Conservation (phyloP, 139 green algal species). For the Chlorella sp. region DNA sequence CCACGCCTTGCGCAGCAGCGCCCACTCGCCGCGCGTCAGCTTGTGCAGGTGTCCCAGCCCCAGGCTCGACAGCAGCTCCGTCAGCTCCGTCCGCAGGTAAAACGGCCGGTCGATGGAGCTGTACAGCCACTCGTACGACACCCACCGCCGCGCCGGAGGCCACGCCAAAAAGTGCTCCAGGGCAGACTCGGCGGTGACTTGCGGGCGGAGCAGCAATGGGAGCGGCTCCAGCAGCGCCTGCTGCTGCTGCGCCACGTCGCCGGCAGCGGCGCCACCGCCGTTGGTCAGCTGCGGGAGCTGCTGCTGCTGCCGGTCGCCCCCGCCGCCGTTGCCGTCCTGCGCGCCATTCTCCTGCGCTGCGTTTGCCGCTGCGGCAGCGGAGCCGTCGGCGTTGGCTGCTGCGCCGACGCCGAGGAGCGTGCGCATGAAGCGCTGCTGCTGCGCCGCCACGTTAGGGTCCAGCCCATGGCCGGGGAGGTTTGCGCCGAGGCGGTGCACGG, state of each 20-base stretch:
- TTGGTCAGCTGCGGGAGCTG: neutral
- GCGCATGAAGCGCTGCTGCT: no score
- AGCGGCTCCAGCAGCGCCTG: neutral
- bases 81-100: constrained; percentile 59
- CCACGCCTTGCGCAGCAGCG: constrained; percentile 19
- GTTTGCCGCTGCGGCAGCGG: no score
- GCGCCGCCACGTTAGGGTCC: no score
- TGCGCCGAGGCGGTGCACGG: no score
- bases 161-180: constrained; percentile 6
- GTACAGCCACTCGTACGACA: constrained; percentile 4
- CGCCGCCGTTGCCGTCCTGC: no score
- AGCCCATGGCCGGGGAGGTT: no score
- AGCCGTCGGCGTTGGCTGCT: no score
- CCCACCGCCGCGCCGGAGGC: neutral
- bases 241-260: neutral
- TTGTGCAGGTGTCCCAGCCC: neutral
- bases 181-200: constrained; percentile 2
- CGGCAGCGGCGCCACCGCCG: neutral
- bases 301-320: constrained; percentile 1
- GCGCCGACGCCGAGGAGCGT: no score
- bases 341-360: no score
- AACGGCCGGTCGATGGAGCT: constrained; percentile 68
- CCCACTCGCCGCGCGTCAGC: constrained; percentile 14
- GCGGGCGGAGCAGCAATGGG: no score
- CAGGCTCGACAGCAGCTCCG: constrained; percentile 8